Conservation (phyloP, 768 basidiomycete genomes). For the Amanita jacksonii region DNA sequence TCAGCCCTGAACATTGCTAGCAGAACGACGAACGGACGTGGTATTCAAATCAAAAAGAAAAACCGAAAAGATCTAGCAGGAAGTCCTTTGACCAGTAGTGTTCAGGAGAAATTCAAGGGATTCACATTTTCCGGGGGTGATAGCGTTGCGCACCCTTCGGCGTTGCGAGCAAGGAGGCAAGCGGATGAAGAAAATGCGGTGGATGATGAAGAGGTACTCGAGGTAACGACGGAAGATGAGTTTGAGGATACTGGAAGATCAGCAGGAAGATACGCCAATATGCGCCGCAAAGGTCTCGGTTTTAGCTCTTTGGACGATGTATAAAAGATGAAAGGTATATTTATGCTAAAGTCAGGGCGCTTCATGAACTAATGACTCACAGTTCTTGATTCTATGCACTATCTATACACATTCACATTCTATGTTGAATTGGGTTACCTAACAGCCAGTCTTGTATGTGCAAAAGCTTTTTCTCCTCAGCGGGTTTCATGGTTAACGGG, state of each 20-base stretch:
- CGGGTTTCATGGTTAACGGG: too few species aligned
- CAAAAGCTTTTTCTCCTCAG: background rate
- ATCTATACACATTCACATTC: constrained; percentile 6
- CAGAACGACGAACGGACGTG: constrained; percentile 17
- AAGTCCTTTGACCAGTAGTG: constrained; percentile 78
- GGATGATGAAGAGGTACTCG: constrained; percentile 40
- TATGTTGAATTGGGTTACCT: constrained; percentile 1
- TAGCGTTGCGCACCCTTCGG: constrained; percentile 40
- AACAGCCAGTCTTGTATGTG: constrained; percentile 1
- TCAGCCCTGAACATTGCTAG: background rate
- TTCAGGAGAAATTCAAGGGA: constrained; percentile 95
- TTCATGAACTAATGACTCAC: too few species aligned
- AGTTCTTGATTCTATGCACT: background rate
- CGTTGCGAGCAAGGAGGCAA: constrained; percentile 29
- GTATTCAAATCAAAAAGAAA: constrained; percentile 46
- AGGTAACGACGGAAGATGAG: constrained; percentile 65
- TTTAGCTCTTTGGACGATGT: constrained; percentile 27
- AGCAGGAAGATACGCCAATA: constrained; percentile 62
- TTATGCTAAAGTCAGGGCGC: too few species aligned
- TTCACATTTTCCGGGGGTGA: constrained; percentile 84
- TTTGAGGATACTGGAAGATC: constrained; percentile 54
- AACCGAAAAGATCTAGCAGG: constrained; percentile 38
- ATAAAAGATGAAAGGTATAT: too few species aligned
- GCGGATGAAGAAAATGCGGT: constrained; percentile 47
- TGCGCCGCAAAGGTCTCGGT: constrained; percentile 37